Conservation (phyloP, 2,329 filamentous ascomycete species). For the Scedosporium apiospermum region DNA sequence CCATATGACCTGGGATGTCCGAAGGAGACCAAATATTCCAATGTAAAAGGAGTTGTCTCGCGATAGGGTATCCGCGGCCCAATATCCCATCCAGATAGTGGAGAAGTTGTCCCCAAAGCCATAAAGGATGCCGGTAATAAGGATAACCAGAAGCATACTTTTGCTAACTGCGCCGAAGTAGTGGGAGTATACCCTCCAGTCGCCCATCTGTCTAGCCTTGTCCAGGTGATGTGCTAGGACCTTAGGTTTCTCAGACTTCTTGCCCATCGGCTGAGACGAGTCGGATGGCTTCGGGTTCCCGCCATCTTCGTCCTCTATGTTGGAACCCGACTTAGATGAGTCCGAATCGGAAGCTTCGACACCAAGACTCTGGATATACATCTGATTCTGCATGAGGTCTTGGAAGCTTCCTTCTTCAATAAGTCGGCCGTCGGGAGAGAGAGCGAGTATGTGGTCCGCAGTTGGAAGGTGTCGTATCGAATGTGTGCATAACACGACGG, state of each 20-base stretch:
- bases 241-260: not conserved
- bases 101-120: conserved; percentile 20
- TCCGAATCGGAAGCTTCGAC: conserved; percentile 14
- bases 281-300: not conserved
- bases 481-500: conserved; percentile 30
- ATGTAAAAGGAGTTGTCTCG: conserved; percentile 18
- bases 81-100: conserved; percentile 31
- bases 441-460: conserved; percentile 37
- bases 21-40: conserved; percentile 20
- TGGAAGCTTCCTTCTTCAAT: conserved; percentile 28
- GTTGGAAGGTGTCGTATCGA: conserved; percentile 20
- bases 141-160: conserved; percentile 11
- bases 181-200: conserved; percentile 23
- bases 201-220: conserved; percentile 19
- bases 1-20: conserved; percentile 11
- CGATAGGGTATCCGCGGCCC: conserved; percentile 22
- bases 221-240: conserved; percentile 6
- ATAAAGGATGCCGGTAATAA: conserved; percentile 13
- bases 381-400: conserved; percentile 19
- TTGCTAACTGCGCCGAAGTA: conserved; percentile 21
- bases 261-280: not conserved
- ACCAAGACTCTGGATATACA: conserved; percentile 28
- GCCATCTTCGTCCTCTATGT: too few relatives aligned
- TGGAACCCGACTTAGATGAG: not conserved
- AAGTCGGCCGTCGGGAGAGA: conserved; percentile 29